phyloP scores from a whole-genome alignment of 371 early-diverging fungal genomes.

The Basidiobolus meristosporus region DNA sequence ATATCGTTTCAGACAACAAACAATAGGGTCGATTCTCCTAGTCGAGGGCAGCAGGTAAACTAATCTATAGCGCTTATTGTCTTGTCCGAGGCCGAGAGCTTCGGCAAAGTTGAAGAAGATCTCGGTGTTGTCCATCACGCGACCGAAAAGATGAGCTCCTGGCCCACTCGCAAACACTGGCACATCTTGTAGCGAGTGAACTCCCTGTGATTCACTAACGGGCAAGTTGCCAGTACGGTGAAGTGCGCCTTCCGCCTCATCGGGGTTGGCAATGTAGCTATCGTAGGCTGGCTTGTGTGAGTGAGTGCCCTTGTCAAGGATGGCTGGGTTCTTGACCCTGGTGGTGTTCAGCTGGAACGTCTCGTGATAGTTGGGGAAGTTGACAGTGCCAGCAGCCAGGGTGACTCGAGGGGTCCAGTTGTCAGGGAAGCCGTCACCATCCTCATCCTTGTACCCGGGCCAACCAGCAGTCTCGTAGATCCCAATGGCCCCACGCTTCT shows the following conservation, averaged over 20 bases:
- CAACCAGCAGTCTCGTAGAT: constrained; percentile 41
- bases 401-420: constrained; percentile 30
- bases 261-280: constrained; percentile 13
- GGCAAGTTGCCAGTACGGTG: constrained; percentile 16
- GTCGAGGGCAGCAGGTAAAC: too few species aligned
- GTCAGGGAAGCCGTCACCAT: constrained; percentile 48
- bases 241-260: constrained; percentile 18
- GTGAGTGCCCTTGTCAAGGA: constrained; percentile 5
- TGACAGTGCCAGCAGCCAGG: constrained; percentile 39
- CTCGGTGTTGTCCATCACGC: constrained; percentile 34
- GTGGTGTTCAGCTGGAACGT: constrained; percentile 24
- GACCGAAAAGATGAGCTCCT: constrained; percentile 25
- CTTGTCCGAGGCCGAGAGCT: constrained; percentile 12
- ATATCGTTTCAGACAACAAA: too few species aligned
- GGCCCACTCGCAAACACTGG: constrained; percentile 30
- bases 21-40: too few species aligned
- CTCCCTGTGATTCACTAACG: constrained; percentile 13
- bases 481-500: constrained; percentile 37
- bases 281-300: constrained; percentile 11
- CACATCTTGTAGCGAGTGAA: constrained; percentile 38
- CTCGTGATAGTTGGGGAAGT: constrained; percentile 29
- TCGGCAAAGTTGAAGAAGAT: constrained; percentile 32
- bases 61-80: too few species aligned
- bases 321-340: constrained; percentile 19
- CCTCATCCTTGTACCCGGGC: constrained; percentile 34